Base-by-base conservation (phyloP, 805 yeast species). In the Metschnikowia aberdeeniae region DNA sequence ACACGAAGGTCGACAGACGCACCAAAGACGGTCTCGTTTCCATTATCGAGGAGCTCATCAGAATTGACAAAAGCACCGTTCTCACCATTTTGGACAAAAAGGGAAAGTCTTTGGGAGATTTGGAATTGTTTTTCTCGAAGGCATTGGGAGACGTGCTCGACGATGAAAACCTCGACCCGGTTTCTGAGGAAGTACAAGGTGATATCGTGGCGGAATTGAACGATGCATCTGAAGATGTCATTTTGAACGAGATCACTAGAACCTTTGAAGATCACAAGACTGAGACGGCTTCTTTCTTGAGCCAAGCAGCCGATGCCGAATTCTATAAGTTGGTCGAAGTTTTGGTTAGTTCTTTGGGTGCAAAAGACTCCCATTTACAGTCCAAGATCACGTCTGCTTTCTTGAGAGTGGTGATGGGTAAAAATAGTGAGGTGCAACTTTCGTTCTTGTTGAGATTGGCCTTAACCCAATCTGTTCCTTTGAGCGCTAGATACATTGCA, bases 91-190 rank as follows among this genome's bases (percentile, higher is more conserved):
- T 70, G 51, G 49, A 51, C 14, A 40, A 42, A 0, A 38, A 47
- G 43, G 47, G 51, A 19, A 45, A 58, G 37, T 54, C 57, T 20
- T 37, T 70, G 22, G 50, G 60, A 14, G 74, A 68, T 20, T 63
- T 72, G 53, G 76, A 71, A 67, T 77, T 89, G 72, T 73, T 76
- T 43, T 66, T 88, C 37, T 86, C 87, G 64, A 75, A 84, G 1
- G 81, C 90, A 0, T 64, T 89, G 42, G 55, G 64, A 24, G 55
- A 53, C 9, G 43, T 33, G 22, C 38, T 41, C 37, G 46, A 37
- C 24, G 26, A 27, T 10, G 50, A 58, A 12, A 40, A 41, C 24
- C 30, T 28, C 5, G 42, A 39, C 13, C 5, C 27, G 12, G 13
- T 22, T 11, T 14, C 22, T 11, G 28, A 30, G 11, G 20, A 17